Percentiles rank a stretch among this genome's conserved stretches.
These are phyloP conservation scores for Erythrophleum fordii DNA, from an alignment of 306 rosid genomes.

Conservation along the genomic window DNA sequence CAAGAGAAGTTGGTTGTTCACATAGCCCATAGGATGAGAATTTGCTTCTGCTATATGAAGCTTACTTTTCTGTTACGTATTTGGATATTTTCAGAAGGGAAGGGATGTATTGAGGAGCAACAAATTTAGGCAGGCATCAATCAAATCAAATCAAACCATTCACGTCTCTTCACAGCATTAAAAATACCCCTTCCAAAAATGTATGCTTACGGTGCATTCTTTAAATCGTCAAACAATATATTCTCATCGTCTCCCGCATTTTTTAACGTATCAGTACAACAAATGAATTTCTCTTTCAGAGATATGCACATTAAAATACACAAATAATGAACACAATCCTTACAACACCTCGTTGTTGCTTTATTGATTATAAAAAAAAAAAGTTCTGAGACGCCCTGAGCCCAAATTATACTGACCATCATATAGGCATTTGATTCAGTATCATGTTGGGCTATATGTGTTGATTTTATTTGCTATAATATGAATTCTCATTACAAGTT, in stretches of 20 bases:
- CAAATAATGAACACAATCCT: background rate
- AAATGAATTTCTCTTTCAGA: slow-evolving; percentile 27
- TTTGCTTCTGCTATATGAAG: slow-evolving; percentile 5
- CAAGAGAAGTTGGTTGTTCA: background rate
- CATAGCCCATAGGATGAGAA: background rate
- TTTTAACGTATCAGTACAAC: slow-evolving; percentile 50
- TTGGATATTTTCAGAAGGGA: background rate
- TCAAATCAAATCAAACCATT: background rate
- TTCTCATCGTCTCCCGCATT: slow-evolving; percentile 65
- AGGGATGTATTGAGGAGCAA: background rate
- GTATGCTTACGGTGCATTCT: slow-evolving; percentile 22
- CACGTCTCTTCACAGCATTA: background rate
- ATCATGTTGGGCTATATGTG: background rate
- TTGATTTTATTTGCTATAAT: slow-evolving; percentile 51
- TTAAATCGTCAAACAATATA: slow-evolving; percentile 74
- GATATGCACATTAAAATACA: slow-evolving; percentile 33
- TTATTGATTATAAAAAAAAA: background rate
- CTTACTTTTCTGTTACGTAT: background rate
- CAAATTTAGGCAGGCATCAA: background rate
- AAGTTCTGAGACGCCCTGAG: background rate
- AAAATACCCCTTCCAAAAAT: background rate
- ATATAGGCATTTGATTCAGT: background rate
- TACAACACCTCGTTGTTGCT: background rate
- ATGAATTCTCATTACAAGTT: slow-evolving; percentile 59
- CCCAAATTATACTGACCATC: background rate